phyloP scores from a whole-genome alignment of 2,329 filamentous ascomycete genomes.

The Didymella keratinophila region DNA sequence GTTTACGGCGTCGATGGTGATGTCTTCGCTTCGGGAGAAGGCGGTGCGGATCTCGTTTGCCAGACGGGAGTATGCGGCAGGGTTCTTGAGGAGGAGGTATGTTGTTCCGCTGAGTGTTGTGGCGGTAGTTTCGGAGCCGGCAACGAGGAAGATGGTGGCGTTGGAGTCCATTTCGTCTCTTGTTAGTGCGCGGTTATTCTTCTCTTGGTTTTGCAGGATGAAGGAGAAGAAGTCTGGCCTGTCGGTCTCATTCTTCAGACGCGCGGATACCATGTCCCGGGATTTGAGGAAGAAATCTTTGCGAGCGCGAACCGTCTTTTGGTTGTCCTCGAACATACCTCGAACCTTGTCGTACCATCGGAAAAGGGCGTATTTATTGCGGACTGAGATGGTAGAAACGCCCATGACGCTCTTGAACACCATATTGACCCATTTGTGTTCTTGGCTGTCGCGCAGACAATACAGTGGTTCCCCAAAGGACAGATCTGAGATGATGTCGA shows the following conservation, averaged over 20 bases:
- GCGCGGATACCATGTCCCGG: slow-evolving; percentile 26
- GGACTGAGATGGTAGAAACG: slow-evolving; percentile 23
- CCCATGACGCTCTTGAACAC: slow-evolving; percentile 25
- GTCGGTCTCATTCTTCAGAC: slow-evolving; percentile 26
- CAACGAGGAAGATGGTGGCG: slow-evolving; percentile 47
- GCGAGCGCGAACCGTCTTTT: slow-evolving; percentile 17
- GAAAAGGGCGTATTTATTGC: slow-evolving; percentile 30
- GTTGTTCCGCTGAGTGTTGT: slow-evolving; percentile 54
- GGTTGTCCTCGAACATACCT: slow-evolving; percentile 23
- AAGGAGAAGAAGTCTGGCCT: slow-evolving; percentile 40
- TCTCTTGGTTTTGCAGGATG: slow-evolving; percentile 35
- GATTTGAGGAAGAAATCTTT: slow-evolving; percentile 28
- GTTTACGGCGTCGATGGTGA: slow-evolving; percentile 38
- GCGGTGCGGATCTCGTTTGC: slow-evolving; percentile 33
- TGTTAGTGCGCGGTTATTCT: slow-evolving; percentile 25
- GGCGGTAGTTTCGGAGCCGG: slow-evolving; percentile 58
- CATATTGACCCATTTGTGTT: slow-evolving; percentile 43
- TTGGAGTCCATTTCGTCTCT: slow-evolving; percentile 49
- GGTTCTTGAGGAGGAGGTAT: slow-evolving; percentile 50
- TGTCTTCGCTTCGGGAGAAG: slow-evolving; percentile 30
- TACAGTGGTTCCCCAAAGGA: slow-evolving; percentile 44
- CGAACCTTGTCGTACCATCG: slow-evolving; percentile 25
- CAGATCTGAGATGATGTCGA: slow-evolving; percentile 45
- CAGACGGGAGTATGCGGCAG: slow-evolving; percentile 27
- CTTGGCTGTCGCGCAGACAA: slow-evolving; percentile 38